Evolutionary conservation across 257 asterid genomes (phyloP).

Genomic region (Mitragyna speciosa): DNA sequence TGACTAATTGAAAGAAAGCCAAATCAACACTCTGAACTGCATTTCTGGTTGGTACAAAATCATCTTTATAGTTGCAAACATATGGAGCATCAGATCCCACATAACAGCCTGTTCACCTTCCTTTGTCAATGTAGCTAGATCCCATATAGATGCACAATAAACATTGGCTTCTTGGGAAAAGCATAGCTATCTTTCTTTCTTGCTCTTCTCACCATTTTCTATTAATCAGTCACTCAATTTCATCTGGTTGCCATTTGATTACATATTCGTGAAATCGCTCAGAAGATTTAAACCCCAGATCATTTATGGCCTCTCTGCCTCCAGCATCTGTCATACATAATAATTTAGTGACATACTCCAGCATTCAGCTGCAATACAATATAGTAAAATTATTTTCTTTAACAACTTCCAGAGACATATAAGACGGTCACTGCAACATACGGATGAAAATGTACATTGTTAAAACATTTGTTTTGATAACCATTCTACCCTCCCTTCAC

Average conservation of each 20-base stretch:
- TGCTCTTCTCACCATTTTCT: neutral
- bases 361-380: neutral
- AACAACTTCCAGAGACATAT: neutral
- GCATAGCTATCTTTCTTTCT: neutral
- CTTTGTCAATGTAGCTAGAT: neutral
- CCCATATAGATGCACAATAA: slow-evolving; percentile 4
- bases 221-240: neutral
- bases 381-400: neutral
- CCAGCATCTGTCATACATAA: neutral
- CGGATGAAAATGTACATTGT: no score
- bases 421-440: neutral
- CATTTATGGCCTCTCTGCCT: neutral
- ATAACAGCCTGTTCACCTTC: neutral
- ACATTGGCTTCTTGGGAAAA: neutral
- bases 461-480: no score
- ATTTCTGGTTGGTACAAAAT: neutral
- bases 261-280: neutral
- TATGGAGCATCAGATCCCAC: neutral
- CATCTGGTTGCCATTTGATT: neutral
- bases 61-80: neutral
- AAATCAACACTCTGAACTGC: neutral
- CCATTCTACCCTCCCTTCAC: no score
- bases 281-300: neutral
- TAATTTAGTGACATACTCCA: neutral
- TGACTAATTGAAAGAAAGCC: slow-evolving; percentile 8